These are phyloP conservation scores for Iris pallida DNA, from an alignment of 116 monocot genomes.

Conservation along the genomic window DNA sequence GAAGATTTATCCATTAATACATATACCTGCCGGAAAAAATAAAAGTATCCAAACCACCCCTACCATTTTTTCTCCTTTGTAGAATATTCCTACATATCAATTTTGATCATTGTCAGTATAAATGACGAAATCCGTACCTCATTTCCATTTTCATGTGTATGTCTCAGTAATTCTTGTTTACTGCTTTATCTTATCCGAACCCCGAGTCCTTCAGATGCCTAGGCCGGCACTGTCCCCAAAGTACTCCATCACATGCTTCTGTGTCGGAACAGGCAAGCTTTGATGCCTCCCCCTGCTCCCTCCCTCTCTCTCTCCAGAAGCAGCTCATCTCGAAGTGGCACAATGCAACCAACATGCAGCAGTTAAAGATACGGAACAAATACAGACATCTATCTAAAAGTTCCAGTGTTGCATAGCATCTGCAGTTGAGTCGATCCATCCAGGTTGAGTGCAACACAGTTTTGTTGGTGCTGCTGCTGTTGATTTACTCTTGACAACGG, in stretches of 20 bases:
- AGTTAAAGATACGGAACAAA: not conserved
- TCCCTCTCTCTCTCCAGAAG: not conserved
- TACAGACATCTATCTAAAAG: not conserved
- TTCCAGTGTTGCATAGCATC: constrained; percentile 1
- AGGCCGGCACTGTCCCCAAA: too few relatives aligned
- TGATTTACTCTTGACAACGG: not conserved
- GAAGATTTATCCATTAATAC: too few relatives aligned
- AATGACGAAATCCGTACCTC: not conserved
- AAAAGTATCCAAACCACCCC: not conserved
- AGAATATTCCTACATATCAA: not conserved
- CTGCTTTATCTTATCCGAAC: not conserved
- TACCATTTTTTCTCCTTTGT: not conserved
- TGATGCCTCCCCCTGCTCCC: not conserved
- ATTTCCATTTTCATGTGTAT: not conserved
- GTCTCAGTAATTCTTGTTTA: not conserved
- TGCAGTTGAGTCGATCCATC: not conserved
- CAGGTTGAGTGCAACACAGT: not conserved
- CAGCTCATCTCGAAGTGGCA: not conserved
- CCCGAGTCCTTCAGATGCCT: not conserved
- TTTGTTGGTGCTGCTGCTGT: constrained; percentile 4
- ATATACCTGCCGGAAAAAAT: not conserved
- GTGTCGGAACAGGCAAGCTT: not conserved
- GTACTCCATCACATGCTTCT: too few relatives aligned
- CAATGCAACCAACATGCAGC: not conserved
- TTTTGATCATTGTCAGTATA: constrained; percentile 1